Evolutionary conservation across 495 filamentous ascomycete species (phyloP).

Genomic region (Talaromyces proteolyticus): DNA sequence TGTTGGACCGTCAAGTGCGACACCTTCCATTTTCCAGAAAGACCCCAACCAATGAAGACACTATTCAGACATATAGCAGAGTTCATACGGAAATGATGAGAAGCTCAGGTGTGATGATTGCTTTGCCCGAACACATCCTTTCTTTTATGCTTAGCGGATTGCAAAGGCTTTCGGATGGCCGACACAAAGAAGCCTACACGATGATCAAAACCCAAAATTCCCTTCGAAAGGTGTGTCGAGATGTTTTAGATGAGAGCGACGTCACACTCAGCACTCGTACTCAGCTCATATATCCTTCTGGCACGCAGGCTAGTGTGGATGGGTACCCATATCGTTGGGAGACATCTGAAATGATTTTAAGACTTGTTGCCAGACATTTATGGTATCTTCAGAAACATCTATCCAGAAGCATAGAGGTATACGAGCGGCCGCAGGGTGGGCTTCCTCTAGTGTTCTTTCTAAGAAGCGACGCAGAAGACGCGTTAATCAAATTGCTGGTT

Average conservation of each 20-base stretch:
- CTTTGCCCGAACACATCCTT: conserved; percentile 63
- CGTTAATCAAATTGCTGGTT: conserved; percentile 3
- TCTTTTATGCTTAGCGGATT: conserved; percentile 64
- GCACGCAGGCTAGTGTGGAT: conserved; percentile 47
- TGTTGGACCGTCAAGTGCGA: conserved; percentile 51
- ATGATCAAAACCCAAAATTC: conserved; percentile 27
- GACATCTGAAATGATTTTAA: conserved; percentile 46
- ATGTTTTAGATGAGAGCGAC: conserved; percentile 62
- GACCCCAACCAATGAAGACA: conserved; percentile 14
- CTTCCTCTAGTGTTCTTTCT: conserved; percentile 18
- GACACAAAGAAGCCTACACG: conserved; percentile 6
- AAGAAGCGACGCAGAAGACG: conserved; percentile 11
- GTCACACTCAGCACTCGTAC: conserved; percentile 53
- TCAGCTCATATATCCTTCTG: conserved; percentile 63
- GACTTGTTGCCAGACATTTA: conserved; percentile 26
- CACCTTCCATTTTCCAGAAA: conserved; percentile 58
- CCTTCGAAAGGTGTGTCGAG: conserved; percentile 36
- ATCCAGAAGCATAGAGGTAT: conserved; percentile 33
- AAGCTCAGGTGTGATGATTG: conserved; percentile 47
- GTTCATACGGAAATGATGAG: conserved; percentile 41
- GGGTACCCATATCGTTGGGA: conserved; percentile 55
- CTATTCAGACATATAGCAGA: conserved; percentile 5
- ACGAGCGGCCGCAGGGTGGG: not conserved
- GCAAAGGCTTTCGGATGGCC: conserved; percentile 32
- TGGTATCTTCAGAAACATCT: conserved; percentile 12